phyloP scores from a whole-genome alignment of 495 filamentous ascomycete genomes.

The Neurospora terricola region DNA sequence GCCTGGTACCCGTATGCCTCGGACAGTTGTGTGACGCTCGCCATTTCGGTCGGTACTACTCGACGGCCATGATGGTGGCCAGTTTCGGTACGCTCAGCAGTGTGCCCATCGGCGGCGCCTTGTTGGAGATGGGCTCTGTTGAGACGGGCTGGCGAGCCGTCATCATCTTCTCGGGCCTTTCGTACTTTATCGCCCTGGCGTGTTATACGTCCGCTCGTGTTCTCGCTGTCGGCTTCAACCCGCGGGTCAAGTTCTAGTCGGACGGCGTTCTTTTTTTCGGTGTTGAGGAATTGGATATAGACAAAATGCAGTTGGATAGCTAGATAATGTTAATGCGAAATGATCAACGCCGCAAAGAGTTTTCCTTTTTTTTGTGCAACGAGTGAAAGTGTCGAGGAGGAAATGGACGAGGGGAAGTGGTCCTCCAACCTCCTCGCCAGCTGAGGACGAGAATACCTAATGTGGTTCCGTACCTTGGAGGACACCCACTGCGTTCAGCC shows the following conservation, averaged over 20 bases:
- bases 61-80: slow-evolving; percentile 81
- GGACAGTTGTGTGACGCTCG: slow-evolving; percentile 83
- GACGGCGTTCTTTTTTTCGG: background rate
- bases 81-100: slow-evolving; percentile 82
- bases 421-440: no score
- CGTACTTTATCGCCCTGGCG: slow-evolving; percentile 50
- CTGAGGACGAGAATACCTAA: background rate
- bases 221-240: slow-evolving; percentile 57
- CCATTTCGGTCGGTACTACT: slow-evolving; percentile 75
- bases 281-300: background rate
- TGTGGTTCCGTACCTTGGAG: background rate
- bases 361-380: background rate
- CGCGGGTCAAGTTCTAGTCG: slow-evolving; percentile 36
- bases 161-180: slow-evolving; percentile 56
- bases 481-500: background rate
- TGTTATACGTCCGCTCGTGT: slow-evolving; percentile 55
- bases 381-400: background rate
- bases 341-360: background rate
- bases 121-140: slow-evolving; percentile 36
- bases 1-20: slow-evolving; percentile 78
- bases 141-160: slow-evolving; percentile 50
- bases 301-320: background rate
- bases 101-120: slow-evolving; percentile 76
- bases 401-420: background rate
- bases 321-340: background rate